phyloP scores from a whole-genome alignment of 1,284 basidiomycete species.

The Mycosarcoma maydis region DNA sequence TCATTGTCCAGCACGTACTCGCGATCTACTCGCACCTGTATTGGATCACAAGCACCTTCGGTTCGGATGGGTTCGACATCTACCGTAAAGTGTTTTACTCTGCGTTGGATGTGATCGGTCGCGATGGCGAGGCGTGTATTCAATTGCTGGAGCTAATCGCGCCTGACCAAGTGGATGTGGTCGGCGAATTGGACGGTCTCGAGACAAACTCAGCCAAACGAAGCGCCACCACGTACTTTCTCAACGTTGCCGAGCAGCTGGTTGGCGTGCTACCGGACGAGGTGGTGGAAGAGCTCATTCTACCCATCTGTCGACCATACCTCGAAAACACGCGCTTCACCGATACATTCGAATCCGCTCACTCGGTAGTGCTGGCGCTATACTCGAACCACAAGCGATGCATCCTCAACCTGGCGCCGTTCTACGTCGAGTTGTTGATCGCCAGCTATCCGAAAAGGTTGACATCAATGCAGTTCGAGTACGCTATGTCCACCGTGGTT shows the following conservation, averaged over 20 bases:
- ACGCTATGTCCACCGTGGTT: constrained; percentile 58
- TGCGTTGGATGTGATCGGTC: constrained; percentile 58
- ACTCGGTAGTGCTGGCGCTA: constrained; percentile 60
- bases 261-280: constrained; percentile 51
- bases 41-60: constrained; percentile 61
- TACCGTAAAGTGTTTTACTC: constrained; percentile 65
- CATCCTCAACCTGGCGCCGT: constrained; percentile 56
- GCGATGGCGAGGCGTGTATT: constrained; percentile 57
- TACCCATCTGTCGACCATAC: constrained; percentile 57
- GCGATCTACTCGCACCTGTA: constrained; percentile 55
- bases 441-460: constrained; percentile 39
- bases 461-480: constrained; percentile 49
- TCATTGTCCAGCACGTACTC: constrained; percentile 47
- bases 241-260: constrained; percentile 63
- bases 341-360: constrained; percentile 64
- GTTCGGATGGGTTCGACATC: constrained; percentile 58
- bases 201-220: constrained; percentile 35
- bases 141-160: constrained; percentile 38
- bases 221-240: constrained; percentile 50
- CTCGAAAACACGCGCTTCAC: constrained; percentile 52
- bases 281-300: constrained; percentile 52
- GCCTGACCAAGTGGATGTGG: constrained; percentile 2
- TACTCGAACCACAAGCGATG: constrained; percentile 47
- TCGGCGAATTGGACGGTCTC: constrained; percentile 1
- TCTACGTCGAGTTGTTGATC: constrained; percentile 59